Base-by-base conservation (phyloP, 352 stramenopile genomes). In the Globisporangium mamillatum region DNA sequence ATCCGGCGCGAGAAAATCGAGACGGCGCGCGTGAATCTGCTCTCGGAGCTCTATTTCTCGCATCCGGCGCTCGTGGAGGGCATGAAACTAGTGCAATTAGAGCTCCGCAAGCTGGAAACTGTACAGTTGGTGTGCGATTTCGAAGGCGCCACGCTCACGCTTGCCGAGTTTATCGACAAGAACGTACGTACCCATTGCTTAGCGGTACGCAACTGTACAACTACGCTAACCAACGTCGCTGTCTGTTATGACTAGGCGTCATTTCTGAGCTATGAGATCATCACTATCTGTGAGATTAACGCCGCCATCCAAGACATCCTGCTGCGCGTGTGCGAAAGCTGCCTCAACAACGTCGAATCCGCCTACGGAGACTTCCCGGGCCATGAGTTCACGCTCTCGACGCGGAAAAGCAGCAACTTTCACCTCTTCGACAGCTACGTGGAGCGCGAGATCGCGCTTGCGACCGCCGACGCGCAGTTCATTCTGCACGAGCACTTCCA, bases 321-420 rank as follows among this genome's bases (percentile, higher is more conserved):
- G 12, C 34, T 79, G 4, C n/a, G 22, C 0, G 70, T 86, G 0
- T 89, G 76, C 29, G 68, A 73, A 4, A 64, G 73, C 8, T 82
- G 75, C 62, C 63, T 91, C 16, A 69, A 72, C 14, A 82, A 67
- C 32, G 80, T 58, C 20, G 69, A 82, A 1, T 69, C 76, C 10
- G 46, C 79, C 3, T 72, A 83, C 22, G 75, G 73, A 7, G 72
- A 73, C 1, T 84, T 88, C 55, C 78, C 81, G 9, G 81, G 78
- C 0, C 70, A 89, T 25, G 74, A 88, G 46, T 88, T 89, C 22
- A 79, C 79, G 1, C 32, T 84, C 4, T 86, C 78, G 4, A 86
- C 73, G 6, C 76, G 79, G 4, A 89, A 84, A 57, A 90, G 83
- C 66, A 89, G 79, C 67, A 89, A 88, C 54, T 84, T 71, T 20